Evolutionary conservation across 2,329 filamentous ascomycete genomes (phyloP), one percentile per base, ranked within the genome.

Genomic region (Stachybotrys echinatus): DNA sequence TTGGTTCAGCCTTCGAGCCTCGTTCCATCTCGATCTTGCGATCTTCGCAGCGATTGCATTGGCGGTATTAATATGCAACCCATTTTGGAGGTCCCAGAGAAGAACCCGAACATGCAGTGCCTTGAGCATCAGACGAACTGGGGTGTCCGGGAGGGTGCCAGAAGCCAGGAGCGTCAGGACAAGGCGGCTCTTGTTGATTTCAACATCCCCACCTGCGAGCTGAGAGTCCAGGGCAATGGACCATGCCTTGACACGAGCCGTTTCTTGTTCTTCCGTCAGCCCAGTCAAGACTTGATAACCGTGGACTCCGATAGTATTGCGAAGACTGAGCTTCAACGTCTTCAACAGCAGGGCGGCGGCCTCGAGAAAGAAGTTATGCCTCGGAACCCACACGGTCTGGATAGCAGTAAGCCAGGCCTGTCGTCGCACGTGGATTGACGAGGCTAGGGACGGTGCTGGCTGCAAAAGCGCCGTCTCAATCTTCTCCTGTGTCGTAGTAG

Each of bases 401-500:
- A 96, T 86, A 7, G 92, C 89, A 3, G 92, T 96, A 50, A 95
- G 83, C 92, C 92, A 96, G 27, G 92, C 92, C 65, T 91, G 88
- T 52, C 87, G 84, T 47, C 91, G 86, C 43, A 95, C 87, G 58
- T 94, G 83, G 50, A 95, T 90, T 0, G 92, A 87, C 0, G 90
- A 92, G 3, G 88, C 84, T 50, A 90, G 74, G 3, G 88, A 90
- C 2, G 88, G 87, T 6, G 83, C 85, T 18, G 78, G 73, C 55
- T 72, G 65, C 6, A 77, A 65, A 2, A 71, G 66, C 17, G 67
- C 52, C 49, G 68, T 68, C 49, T 84, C 70, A 50, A 67, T 61
- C 54, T 74, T 75, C 48, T 79, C 79, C 4, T 80, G 71, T 48
- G 80, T 83, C 31, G 78, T 74, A 23, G 69, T 65, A 2, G 59